Base-by-base conservation (phyloP, 306 rosid species). In the Calophaca sinica region DNA sequence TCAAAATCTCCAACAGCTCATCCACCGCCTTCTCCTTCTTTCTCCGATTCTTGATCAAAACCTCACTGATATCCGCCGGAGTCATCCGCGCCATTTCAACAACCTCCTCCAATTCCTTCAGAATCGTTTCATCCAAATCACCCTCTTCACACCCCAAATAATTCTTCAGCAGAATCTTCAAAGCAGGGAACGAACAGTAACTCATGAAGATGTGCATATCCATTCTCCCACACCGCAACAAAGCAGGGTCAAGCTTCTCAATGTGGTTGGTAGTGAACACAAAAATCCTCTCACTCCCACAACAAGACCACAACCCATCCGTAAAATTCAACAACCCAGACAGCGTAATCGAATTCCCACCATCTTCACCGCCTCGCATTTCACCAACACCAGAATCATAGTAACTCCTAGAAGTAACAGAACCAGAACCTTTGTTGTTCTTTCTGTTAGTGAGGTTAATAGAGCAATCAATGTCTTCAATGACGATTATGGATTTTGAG, bases 241-340 rank as follows among this genome's bases (percentile, higher is more conserved):
- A 81, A 76, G 99, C 98, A 9, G 98, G 82, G 79, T 94, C 99
- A 1, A 94, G 93, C 83, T 94, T 94, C 93, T 94, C 98, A 77
- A 94, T 87, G 87, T 94, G 99, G 62, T 94, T 94, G 3, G 98
- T 94, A 0, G 99, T 94, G 55, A 94, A 94, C 68, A 94, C 96
- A 44, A 94, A 94, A 11, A 94, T 92, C 84, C 96, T 86, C 89
- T 94, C 99, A 50, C 98, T 94, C 31, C 99, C 99, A 36, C 99
- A 94, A 8, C 99, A 94, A 0, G 99, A 94, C 99, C 99, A 94
- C 65, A 94, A 81, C 48, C 99, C 99, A 65, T 94, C 99, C 0
- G 98, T 94, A 52, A 94, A 94, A 81, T 94, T 94, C 79, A 94
- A 77, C 66, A 94, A 66, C 20, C 99, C 99, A 0, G 99, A 94